These are phyloP conservation scores for Cocos nucifera DNA, from an alignment of 176 grass and related monocot species.

Conservation along the genomic window DNA sequence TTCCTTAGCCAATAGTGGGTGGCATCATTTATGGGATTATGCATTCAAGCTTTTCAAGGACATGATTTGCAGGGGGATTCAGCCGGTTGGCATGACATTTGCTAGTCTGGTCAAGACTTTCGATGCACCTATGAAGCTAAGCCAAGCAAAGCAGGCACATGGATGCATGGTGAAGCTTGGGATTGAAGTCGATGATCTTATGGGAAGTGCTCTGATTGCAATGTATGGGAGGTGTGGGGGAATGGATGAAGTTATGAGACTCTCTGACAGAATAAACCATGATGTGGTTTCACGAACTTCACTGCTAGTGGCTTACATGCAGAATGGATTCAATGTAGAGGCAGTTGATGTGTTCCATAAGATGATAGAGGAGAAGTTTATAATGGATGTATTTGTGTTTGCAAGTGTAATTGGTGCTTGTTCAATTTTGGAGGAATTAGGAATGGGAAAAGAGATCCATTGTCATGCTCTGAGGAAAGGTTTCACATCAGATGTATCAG, in stretches of 20 bases:
- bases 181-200: slow-evolving; percentile 34
- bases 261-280: slow-evolving; percentile 38
- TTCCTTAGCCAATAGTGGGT: slow-evolving; percentile 31
- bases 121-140: slow-evolving; percentile 22
- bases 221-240: slow-evolving; percentile 64
- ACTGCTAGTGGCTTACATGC: slow-evolving; percentile 39
- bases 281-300: slow-evolving; percentile 37
- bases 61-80: slow-evolving; percentile 40
- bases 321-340: slow-evolving; percentile 39
- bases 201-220: slow-evolving; percentile 38
- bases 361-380: slow-evolving; percentile 32
- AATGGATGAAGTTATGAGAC: slow-evolving; percentile 35
- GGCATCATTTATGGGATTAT: slow-evolving; percentile 7
- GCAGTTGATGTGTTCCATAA: slow-evolving; percentile 36
- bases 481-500: slow-evolving; percentile 33
- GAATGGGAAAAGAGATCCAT: slow-evolving; percentile 40
- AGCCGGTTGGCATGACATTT: slow-evolving; percentile 43
- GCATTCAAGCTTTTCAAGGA: slow-evolving; percentile 30
- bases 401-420: slow-evolving; percentile 46
- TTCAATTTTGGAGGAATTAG: slow-evolving; percentile 32
- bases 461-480: slow-evolving; percentile 41
- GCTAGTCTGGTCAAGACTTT: slow-evolving; percentile 55
- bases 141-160: slow-evolving; percentile 46
- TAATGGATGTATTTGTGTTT: slow-evolving; percentile 32
- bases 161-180: slow-evolving; percentile 59